Percentiles rank a stretch among this genome's conserved stretches.
Conservation (phyloP, 208 protist genomes). For the Trypanosoma vivax region DNA sequence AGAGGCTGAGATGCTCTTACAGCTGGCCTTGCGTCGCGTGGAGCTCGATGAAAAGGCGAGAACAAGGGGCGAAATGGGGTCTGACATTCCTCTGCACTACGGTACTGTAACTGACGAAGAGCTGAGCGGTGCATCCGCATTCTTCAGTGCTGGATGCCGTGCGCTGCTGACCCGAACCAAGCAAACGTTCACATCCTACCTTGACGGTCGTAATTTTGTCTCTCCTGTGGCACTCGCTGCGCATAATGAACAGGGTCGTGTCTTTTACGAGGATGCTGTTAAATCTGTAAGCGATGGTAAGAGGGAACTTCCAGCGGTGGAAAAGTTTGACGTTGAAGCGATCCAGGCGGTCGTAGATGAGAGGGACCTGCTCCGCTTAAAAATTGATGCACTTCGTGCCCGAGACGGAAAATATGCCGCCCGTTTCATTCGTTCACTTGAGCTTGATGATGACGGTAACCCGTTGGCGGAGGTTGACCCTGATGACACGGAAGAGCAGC, state of each 20-base stretch:
- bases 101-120: constrained; percentile 7
- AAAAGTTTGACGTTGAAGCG: constrained; percentile 28
- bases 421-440: constrained; percentile 28
- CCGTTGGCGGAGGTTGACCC: constrained; percentile 12
- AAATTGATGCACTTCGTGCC: constrained; percentile 47
- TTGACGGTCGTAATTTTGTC: constrained; percentile 55
- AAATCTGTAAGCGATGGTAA: constrained; percentile 19
- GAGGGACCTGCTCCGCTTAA: constrained; percentile 33
- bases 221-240: constrained; percentile 20
- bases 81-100: constrained; percentile 3
- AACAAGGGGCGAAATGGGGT: constrained; percentile 16
- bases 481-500: constrained; percentile 26
- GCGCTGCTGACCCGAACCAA: not conserved
- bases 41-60: constrained; percentile 28
- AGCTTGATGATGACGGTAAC: constrained; percentile 28
- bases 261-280: constrained; percentile 19
- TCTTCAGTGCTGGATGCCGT: not conserved
- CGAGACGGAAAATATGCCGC: constrained; percentile 31
- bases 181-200: constrained; percentile 43
- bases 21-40: constrained; percentile 18
- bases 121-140: constrained; percentile 2
- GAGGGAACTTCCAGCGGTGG: constrained; percentile 23
- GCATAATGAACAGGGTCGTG: constrained; percentile 39
- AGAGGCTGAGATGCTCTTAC: constrained; percentile 9
- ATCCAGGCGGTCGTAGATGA: constrained; percentile 24